A percentile compares a stretch with the other conserved stretches of the same genome.
Evolutionary conservation across 305 asterid genomes (phyloP).

Genomic region (Solanum hybrid): DNA sequence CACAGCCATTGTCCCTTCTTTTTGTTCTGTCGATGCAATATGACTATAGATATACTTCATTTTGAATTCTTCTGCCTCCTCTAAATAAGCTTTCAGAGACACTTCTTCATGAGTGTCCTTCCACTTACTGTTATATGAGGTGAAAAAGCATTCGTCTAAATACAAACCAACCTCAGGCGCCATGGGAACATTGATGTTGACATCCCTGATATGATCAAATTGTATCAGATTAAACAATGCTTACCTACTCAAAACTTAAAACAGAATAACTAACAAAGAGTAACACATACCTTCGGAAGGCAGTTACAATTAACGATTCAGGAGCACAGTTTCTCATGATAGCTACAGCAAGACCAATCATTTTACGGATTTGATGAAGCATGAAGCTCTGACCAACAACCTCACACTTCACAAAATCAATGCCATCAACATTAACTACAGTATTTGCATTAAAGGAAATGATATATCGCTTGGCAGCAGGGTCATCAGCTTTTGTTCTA

Average conservation of each 20-base stretch:
- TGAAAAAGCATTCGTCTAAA: constrained; percentile 81
- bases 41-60: constrained; percentile 68
- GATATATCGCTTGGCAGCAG: constrained; percentile 66
- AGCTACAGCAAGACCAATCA: constrained; percentile 92
- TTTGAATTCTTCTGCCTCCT: constrained; percentile 73
- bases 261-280: background rate
- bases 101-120: constrained; percentile 62
- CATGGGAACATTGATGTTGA: constrained; percentile 71
- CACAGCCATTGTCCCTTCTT: constrained; percentile 60
- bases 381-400: constrained; percentile 94
- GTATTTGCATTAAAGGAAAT: constrained; percentile 60
- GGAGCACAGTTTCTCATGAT: constrained; percentile 71
- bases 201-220: constrained; percentile 45
- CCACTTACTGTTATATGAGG: constrained; percentile 78
- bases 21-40: constrained; percentile 64
- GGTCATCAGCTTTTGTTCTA: constrained; percentile 84
- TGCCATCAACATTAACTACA: constrained; percentile 44
- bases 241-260: background rate
- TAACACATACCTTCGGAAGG: constrained; percentile 51
- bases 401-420: constrained; percentile 80
- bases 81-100: constrained; percentile 56
- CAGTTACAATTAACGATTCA: constrained; percentile 56
- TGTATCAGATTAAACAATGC: background rate
- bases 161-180: constrained; percentile 94
- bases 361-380: constrained; percentile 98